Evolutionary conservation across 2,329 filamentous ascomycete genomes (phyloP), one percentile per base, ranked within the genome.

Genomic region (Fusarium miscanthi): DNA sequence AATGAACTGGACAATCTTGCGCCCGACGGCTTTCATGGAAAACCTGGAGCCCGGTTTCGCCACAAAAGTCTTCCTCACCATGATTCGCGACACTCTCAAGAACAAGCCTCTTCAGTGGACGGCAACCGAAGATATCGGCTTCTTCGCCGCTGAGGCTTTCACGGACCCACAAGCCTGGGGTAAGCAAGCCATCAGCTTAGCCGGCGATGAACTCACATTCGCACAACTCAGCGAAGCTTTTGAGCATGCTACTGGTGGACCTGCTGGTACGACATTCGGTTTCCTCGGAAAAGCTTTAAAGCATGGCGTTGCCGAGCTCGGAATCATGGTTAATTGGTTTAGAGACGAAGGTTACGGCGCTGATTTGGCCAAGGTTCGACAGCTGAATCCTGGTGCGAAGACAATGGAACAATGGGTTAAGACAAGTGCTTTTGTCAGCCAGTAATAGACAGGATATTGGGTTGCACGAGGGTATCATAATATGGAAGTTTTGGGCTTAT

Each of bases 21-120:
- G 82, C 12, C 82, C 82, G 1, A 80, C 81, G 0, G 81, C 79
- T 0, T 84, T 85, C 70, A 83, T 83, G 81, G 82, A 84, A 7
- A 83, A 83, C 59, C 74, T 83, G 11, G 72, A 74, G 6, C 74
- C 73, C 1, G 77, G 76, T 6, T 81, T 83, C 60, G 12, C 73
- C 17, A 77, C 74, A 8, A 80, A 79, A 21, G 49, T 82, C 19
- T 80, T 83, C 37, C 49, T 74, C 4, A 80, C 80, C 1, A 71
- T 74, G 58, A 81, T 80, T 74, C 71, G 74, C 42, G 74, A 80
- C 31, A 70, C 72, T 19, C 46, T 83, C 16, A 70, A 74, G 35
- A 69, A 77, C 10, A 81, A 80, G 38, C 65, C 69, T 23, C 52
- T 76, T 3, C 74, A 76, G 13, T 62, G 61, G 56, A 63, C 63